These are phyloP conservation scores for Plasmodium inui DNA, from an alignment of 169 alveolate genomes.

Conservation along the genomic window DNA sequence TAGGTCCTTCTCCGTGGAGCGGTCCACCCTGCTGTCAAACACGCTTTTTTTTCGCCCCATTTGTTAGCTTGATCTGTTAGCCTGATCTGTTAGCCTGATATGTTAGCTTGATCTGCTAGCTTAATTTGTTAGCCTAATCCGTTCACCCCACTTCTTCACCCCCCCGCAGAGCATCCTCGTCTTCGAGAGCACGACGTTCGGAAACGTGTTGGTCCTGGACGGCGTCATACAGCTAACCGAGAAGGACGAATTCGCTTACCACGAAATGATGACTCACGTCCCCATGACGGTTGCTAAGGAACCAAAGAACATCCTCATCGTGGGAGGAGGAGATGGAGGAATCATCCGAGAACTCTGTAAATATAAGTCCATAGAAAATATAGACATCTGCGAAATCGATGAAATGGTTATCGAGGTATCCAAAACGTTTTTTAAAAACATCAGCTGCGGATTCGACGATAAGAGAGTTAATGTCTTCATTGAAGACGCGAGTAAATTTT, in stretches of 20 bases:
- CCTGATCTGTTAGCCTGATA: not conserved
- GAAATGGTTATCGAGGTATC: conserved; percentile 85
- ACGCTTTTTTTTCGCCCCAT: not conserved
- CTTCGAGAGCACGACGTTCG: conserved; percentile 81
- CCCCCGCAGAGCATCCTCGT: conserved; percentile 67
- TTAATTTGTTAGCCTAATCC: not conserved
- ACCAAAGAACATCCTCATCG: conserved; percentile 83
- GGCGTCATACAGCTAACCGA: conserved; percentile 85
- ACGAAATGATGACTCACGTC: conserved; percentile 87
- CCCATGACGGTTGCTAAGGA: conserved; percentile 82
- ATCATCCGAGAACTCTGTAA: conserved; percentile 82
- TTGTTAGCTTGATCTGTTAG: not conserved
- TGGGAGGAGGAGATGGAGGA: conserved; percentile 91
- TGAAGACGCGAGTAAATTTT: conserved; percentile 72
- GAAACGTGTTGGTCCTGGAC: conserved; percentile 81
- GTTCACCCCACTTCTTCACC: not conserved
- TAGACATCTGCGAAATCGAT: conserved; percentile 86
- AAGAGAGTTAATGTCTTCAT: conserved; percentile 80
- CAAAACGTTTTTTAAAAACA: conserved; percentile 77
- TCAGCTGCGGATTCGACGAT: conserved; percentile 81
- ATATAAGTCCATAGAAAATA: conserved; percentile 79
- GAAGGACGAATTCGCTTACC: conserved; percentile 82
- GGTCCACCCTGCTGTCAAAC: not conserved
- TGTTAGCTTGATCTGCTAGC: not conserved
- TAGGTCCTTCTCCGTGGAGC: not conserved